Conservation (phyloP, 306 rosid species). For the Lathyrus oleraceus region DNA sequence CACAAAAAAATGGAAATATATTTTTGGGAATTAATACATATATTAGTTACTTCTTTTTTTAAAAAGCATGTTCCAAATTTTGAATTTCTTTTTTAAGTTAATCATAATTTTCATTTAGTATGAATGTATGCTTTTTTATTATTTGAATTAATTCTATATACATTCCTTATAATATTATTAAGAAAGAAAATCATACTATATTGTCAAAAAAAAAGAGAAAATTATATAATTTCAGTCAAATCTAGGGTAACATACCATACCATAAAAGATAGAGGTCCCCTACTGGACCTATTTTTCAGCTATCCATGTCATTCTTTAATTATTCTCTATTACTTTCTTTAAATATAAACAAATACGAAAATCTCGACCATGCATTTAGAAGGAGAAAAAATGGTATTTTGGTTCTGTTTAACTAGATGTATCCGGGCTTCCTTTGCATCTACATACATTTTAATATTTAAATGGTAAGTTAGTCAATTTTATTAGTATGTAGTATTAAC, state of each 20-base stretch:
- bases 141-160: neutral
- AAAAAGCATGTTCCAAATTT: neutral
- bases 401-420: neutral
- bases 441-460: slow-evolving; percentile 1
- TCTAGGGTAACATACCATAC: neutral
- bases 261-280: neutral
- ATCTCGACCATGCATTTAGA: neutral
- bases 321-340: neutral
- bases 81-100: neutral
- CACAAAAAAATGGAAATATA: neutral
- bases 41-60: neutral
- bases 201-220: neutral
- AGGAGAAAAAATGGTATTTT: neutral
- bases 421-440: neutral
- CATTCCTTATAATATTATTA: neutral
- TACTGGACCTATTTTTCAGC: neutral
- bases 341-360: neutral
- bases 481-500: neutral
- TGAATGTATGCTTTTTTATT: neutral
- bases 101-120: neutral
- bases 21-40: neutral
- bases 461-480: neutral
- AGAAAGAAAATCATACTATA: neutral
- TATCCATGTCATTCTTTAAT: neutral
- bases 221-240: neutral